Evolutionary conservation across 1,284 basidiomycete species (phyloP).

Genomic region (Microbotryum intermedium): DNA sequence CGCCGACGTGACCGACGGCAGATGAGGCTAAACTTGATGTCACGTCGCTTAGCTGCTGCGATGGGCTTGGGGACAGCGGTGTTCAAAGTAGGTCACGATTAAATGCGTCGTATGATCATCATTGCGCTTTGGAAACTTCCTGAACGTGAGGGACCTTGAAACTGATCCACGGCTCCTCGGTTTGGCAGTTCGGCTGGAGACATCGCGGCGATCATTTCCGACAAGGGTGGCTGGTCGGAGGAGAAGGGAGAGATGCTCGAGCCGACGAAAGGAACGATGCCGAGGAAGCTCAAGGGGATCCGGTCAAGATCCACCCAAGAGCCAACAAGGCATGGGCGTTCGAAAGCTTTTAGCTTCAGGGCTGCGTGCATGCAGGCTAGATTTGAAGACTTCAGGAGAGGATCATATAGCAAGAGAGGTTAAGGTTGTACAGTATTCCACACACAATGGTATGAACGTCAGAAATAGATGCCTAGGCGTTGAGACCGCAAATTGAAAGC

Average conservation of each 20-base stretch:
- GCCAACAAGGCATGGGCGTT: not conserved
- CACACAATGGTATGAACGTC: not conserved
- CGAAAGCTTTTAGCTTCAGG: not conserved
- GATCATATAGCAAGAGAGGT: not conserved
- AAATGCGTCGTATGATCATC: too few relatives aligned
- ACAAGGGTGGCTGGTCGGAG: not conserved
- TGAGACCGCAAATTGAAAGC: conserved; percentile 58
- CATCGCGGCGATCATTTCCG: too few relatives aligned
- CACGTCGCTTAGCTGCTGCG: too few relatives aligned
- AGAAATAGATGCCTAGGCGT: conserved; percentile 6
- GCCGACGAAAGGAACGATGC: not conserved
- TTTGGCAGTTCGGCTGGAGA: too few relatives aligned
- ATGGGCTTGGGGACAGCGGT: too few relatives aligned
- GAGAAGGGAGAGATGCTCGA: not conserved
- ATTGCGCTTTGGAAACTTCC: too few relatives aligned
- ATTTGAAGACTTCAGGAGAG: too few relatives aligned
- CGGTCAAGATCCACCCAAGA: not conserved
- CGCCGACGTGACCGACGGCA: too few relatives aligned
- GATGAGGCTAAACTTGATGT: too few relatives aligned
- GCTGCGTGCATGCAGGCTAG: not conserved
- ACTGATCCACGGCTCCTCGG: too few relatives aligned
- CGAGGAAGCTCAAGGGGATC: not conserved
- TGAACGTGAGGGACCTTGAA: too few relatives aligned
- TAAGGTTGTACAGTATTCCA: not conserved
- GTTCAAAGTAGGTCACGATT: too few relatives aligned